Conservation (phyloP, 208 protist genomes). For the Naegleria fowleri region DNA sequence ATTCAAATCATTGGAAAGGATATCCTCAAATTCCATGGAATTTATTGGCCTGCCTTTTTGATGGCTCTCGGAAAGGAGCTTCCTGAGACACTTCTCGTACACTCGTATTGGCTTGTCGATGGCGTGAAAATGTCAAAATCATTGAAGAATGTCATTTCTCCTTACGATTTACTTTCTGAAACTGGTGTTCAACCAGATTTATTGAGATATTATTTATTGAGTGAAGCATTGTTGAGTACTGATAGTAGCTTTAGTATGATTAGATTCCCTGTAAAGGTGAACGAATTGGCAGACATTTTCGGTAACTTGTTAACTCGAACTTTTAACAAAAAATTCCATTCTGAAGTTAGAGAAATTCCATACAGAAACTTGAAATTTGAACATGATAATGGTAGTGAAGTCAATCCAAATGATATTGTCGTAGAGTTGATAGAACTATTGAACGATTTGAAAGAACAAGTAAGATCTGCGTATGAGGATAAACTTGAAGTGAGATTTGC, state of each 20-base stretch:
- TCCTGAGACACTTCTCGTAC: conserved; percentile 78
- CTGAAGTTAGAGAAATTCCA: not conserved
- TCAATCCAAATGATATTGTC: not conserved
- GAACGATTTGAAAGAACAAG: not conserved
- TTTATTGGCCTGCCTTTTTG: conserved; percentile 98
- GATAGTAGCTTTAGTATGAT: not conserved
- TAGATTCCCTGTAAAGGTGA: not conserved
- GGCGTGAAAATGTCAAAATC: conserved; percentile 93
- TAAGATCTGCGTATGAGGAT: not conserved
- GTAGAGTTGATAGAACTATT: not conserved
- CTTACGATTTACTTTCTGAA: conserved; percentile 65
- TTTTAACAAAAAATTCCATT: not conserved
- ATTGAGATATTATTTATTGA: conserved; percentile 15
- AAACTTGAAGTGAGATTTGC: not conserved
- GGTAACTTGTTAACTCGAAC: not conserved
- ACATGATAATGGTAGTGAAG: not conserved
- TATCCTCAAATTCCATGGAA: conserved; percentile 97
- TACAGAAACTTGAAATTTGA: not conserved
- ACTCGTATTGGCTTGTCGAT: conserved; percentile 92
- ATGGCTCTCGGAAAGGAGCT: conserved; percentile 82
- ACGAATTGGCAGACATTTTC: conserved; percentile 16
- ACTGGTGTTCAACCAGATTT: conserved; percentile 47
- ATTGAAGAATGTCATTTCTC: conserved; percentile 92
- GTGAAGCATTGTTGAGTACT: not conserved
- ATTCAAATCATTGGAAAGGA: conserved; percentile 96